Base-by-base conservation (phyloP, 371 early-diverging fungal genomes). In the Mucor velutinosus region DNA sequence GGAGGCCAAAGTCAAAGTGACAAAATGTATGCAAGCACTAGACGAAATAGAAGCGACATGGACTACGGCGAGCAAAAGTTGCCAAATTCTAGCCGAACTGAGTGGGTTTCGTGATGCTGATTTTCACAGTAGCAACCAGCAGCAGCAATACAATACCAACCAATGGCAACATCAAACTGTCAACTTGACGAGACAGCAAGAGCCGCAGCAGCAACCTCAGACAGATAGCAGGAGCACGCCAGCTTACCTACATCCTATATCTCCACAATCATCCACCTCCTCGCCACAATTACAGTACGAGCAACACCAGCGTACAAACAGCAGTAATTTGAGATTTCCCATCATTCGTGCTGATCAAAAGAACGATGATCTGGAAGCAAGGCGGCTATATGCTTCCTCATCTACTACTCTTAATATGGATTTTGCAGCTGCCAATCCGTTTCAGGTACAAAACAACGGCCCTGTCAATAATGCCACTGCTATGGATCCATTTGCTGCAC, bases 31-130 rank as follows among this genome's bases (percentile, higher is more conserved):
- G 75, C 76, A 69, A 14, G 73, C 71, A 1, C 32, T 83, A 25
- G 73, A 78, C 53, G 75, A 78, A 19, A 72, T 83, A 17, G 79
- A 79, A 35, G 23, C 45, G 0, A 79, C 76, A 14, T 83, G 83
- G 83, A 58, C 60, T 0, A 75, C 71, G 15, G 81, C 79, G 0
- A 70, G 73, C 25, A 77, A 80, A 21, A 72, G 69, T 29, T 71
- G 77, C 58, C 79, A 76, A 45, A 83, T 83, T 15, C 55, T 83
- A 7, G 83, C 79, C 14, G 83, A 83, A 65, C 47, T 83, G 23
- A 75, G 81, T 7, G 83, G 81, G 0, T 62, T 80, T 4, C 68
- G 77, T 2, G 79, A 82, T 30, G n/a, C 37, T 27, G 51, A 59
- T 53, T 51, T 59, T 10, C 39, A 60, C 17, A 65, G 73, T 23